Evolutionary conservation across 2,329 filamentous ascomycete genomes (phyloP), one percentile per base, ranked within the genome.

Genomic region (Zasmidium citrigriseum): DNA sequence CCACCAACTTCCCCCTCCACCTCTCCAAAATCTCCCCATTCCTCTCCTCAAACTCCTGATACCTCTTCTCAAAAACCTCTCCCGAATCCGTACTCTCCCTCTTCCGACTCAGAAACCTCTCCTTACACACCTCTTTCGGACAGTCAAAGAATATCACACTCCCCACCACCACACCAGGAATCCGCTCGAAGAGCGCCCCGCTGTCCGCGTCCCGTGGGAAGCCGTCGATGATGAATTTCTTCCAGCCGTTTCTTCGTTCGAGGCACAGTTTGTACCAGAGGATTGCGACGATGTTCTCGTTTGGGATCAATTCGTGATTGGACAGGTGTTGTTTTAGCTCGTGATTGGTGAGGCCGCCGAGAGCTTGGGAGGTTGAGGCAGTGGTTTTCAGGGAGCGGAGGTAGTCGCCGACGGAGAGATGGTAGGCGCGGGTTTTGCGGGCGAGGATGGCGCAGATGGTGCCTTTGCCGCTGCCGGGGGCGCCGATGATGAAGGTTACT

Each of bases 391-490:
- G 22, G n/a, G 27, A 23, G 10, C 57, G 52, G 3, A 59, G 34
- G 24, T 27, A 20, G 29, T 59, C 57, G 25, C 57, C 57, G 45
- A 59, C 53, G 18, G 57, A 59, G 24, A 55, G 48, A 44, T 59
- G 57, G 27, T 46, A 45, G 46, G 20, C 25, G 11, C 34, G 3
- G 14, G 29, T 20, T 10, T 52, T 45, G 14, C 34, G 18, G 16
- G 16, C 34, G 23, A 60, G 49, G 11, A 24, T 12, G 10, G 22
- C 18, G 46, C 71, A 72, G 4, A 73, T 62, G 1, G 70, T 73
- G 12, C 72, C 71, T 66, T 74, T 74, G 16, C 72, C 71, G 23
- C 71, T 64, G 24, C 70, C 71, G 18, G 72, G 73, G 23, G 66
- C 60, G 24, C 57, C 53, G 46, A 57, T 25, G 20, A 49, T 46